Evolutionary conservation across 2,329 filamentous ascomycete genomes (phyloP), one percentile per base, ranked within the genome.

Genomic region (Pseudopyricularia javanii): DNA sequence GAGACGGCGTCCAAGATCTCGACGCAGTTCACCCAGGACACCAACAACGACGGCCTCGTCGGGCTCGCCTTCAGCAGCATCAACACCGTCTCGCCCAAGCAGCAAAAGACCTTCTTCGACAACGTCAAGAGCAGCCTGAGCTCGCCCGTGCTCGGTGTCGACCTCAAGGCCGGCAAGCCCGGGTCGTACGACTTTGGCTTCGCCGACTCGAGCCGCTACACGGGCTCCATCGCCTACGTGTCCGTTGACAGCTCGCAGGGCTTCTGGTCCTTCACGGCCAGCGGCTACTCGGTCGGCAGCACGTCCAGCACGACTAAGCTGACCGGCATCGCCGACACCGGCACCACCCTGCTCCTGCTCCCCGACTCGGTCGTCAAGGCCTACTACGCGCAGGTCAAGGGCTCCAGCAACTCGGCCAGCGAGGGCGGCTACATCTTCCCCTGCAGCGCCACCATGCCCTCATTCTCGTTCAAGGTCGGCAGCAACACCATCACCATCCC

Each of bases 261-360:
- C 8, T 70, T 65, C 62, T 71, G 68, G 68, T 59, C 64, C 48
- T 70, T 69, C 54, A 60, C 61, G 17, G 65, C 66, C 28, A 58
- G 63, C 9, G 58, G 56, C 2, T 69, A 65, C 51, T 56, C 63
- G 28, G 55, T 69, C 48, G 60, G 64, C 52, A 56, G 57, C 32
- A 63, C 59, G 17, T 54, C 53, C 43, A 58, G 60, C 55, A 54
- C 56, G 55, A 57, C 53, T 15, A 52, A 59, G 24, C 56, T 68
- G 49, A 60, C 56, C 9, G 74, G 74, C 20, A 80, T 82, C 55
- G 74, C 74, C 26, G 79, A 83, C 65, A 82, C 79, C 11, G 79
- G 79, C 53, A 80, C 79, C 12, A 78, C 78, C 15, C 70, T 83
- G 53, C 70, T 81, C 60, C 66, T 80, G 53, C 66, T 79, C 55